phyloP scores from a whole-genome alignment of 2,329 filamentous ascomycete genomes.

The Raffaelea albimanens region DNA sequence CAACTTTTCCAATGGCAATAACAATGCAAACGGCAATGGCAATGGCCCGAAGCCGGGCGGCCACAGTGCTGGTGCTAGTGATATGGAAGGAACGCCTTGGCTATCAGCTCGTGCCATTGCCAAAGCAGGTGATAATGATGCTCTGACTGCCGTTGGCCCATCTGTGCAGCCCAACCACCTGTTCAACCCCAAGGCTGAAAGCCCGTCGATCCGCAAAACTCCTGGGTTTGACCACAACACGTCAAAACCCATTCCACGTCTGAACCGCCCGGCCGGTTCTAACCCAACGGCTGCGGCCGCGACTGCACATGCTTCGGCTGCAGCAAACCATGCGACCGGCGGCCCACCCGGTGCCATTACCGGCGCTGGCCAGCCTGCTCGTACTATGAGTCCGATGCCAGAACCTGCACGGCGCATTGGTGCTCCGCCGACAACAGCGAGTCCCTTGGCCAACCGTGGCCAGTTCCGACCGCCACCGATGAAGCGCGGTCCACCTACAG shows the following conservation, averaged over 20 bases:
- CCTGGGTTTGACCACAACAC: constrained; percentile 75
- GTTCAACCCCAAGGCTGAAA: constrained; percentile 68
- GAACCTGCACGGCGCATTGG: constrained; percentile 40
- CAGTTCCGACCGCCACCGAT: constrained; percentile 51
- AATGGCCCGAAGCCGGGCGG: constrained; percentile 1
- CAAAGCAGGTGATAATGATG: constrained; percentile 40
- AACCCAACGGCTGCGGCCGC: too few relatives aligned
- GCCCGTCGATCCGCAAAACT: constrained; percentile 81
- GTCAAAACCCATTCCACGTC: constrained; percentile 61
- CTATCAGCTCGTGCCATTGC: constrained; percentile 61
- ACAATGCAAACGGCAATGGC: constrained; percentile 7
- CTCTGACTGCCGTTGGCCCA: constrained; percentile 29
- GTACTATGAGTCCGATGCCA: too few relatives aligned
- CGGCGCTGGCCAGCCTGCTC: neutral
- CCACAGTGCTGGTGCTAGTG: neutral
- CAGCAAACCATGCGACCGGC: neutral
- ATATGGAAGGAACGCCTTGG: constrained; percentile 46
- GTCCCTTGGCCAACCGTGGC: constrained; percentile 48
- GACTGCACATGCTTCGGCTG: neutral
- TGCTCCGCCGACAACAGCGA: constrained; percentile 42
- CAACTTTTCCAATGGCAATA: neutral
- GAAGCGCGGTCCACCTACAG: constrained; percentile 34
- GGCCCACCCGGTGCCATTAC: constrained; percentile 17
- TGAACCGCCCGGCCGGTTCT: constrained; percentile 27
- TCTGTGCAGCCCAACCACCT: constrained; percentile 37